Evolutionary conservation across 2,329 filamentous ascomycete species (phyloP), one percentile per base, ranked within the genome.

Genomic region (Aspergillus pseudoviridinutans): DNA sequence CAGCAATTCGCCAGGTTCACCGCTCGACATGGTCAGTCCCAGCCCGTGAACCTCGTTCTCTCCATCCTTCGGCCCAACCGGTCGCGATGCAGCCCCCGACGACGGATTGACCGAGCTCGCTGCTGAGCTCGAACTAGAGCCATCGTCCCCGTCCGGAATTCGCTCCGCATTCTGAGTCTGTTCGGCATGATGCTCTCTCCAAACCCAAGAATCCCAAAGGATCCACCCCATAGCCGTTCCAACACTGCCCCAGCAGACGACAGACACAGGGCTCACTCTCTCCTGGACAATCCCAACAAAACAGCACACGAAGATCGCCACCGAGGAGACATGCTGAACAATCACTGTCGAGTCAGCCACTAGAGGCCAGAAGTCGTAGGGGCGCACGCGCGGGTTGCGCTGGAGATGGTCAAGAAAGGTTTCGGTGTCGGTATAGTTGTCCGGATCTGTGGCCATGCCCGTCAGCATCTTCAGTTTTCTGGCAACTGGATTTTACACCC

Each of bases 281-380:
- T 92, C 87, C 66, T 93, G 87, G 65, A 90, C 90, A 60, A 99
- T 99, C 54, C 87, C 91, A 17, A 92, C 87, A 71, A 99, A 99
- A 75, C 90, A 96, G 63, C 93, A 92, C 60, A 96, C 84, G 71
- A 97, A 99, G 56, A 99, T 93, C 54, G 90, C 89, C 59, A 97
- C 92, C 7, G 91, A 95, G 73, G 91, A 96, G 51, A 97, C 89
- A 74, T 99, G 94, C 74, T 99, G 94, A 20, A 97, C 90, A 64
- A 99, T 97, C 58, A 97, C 91, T 3, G 93, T 97, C 14, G 91
- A 93, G 73, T 97, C 93, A 57, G 91, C 90, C 52, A 97, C 92
- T 35, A 99, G 82, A 8, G 92, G 91, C 93, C 94, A 99, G 76
- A 99, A 99, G 70, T 97, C 92, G 74, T 99, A 99, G 0, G 93